Percentiles rank a stretch among this genome's conserved stretches.
These are phyloP conservation scores for Tuber umbilicatum DNA, from an alignment of 495 filamentous ascomycete genomes.

Conservation along the genomic window DNA sequence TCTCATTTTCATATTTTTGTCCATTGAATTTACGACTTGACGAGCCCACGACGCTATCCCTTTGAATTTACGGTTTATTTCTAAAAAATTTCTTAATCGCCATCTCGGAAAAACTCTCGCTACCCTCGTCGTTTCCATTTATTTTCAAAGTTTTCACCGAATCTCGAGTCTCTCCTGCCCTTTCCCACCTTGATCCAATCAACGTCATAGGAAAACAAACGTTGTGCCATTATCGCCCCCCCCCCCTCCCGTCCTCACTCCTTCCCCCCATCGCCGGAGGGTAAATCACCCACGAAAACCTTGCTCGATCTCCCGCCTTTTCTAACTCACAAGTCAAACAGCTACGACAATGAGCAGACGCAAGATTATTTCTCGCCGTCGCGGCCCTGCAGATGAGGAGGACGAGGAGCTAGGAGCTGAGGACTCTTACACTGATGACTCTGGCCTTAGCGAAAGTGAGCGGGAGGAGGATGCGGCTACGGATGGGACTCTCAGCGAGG, in stretches of 20 bases:
- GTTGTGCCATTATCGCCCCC: not conserved
- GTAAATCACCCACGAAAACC: not conserved
- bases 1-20: slow-evolving; percentile 19
- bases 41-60: slow-evolving; percentile 28
- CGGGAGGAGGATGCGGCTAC: slow-evolving; percentile 28
- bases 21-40: slow-evolving; percentile 35
- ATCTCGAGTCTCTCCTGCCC: not conserved
- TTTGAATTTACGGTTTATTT: not conserved
- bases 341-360: slow-evolving; percentile 22
- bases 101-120: not conserved
- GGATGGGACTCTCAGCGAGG: slow-evolving; percentile 33
- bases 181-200: not conserved
- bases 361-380: slow-evolving; percentile 29
- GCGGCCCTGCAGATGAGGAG: slow-evolving; percentile 28
- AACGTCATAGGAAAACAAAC: not conserved
- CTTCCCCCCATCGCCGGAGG: slow-evolving; percentile 5
- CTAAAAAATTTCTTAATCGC: not conserved
- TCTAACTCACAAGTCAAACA: slow-evolving; percentile 3
- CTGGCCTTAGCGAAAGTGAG: slow-evolving; percentile 31
- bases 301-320: not conserved
- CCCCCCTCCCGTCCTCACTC: not conserved
- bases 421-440: slow-evolving; percentile 38
- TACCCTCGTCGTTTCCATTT: not conserved
- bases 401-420: slow-evolving; percentile 32
- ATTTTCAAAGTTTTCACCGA: not conserved